Percentiles rank a stretch among this genome's conserved stretches.
Evolutionary conservation across 371 early-diverging fungal species (phyloP).

Genomic region (Batrachochytrium dendrobatidis): DNA sequence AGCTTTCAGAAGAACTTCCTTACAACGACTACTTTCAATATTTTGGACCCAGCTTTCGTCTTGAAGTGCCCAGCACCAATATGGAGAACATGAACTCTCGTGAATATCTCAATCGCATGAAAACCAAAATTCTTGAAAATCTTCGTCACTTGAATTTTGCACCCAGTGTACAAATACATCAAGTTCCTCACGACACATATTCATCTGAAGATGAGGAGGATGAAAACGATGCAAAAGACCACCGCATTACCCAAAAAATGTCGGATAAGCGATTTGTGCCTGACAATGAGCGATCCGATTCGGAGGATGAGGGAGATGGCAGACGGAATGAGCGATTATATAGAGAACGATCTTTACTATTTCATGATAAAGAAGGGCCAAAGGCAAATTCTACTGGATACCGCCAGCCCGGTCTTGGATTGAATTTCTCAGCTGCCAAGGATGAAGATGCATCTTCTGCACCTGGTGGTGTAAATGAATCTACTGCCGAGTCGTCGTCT

Average conservation of each 20-base stretch:
- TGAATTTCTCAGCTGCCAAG: too few species aligned
- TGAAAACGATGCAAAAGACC: constrained; percentile 36
- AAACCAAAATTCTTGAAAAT: constrained; percentile 79
- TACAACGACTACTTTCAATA: constrained; percentile 81
- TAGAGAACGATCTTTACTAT: constrained; percentile 3
- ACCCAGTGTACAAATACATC: constrained; percentile 93
- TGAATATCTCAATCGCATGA: constrained; percentile 82
- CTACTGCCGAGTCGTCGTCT: too few species aligned
- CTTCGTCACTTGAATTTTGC: constrained; percentile 78
- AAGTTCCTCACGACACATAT: constrained; percentile 51
- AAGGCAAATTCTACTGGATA: too few species aligned
- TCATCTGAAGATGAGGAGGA: constrained; percentile 39
- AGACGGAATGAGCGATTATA: constrained; percentile 18
- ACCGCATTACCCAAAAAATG: constrained; percentile 37
- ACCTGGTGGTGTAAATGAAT: too few species aligned
- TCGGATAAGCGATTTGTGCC: constrained; percentile 48
- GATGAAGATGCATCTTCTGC: too few species aligned
- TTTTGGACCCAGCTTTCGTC: constrained; percentile 78
- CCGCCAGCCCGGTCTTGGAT: too few species aligned
- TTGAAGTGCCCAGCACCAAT: constrained; percentile 89
- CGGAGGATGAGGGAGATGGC: constrained; percentile 51
- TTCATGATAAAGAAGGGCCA: not conserved
- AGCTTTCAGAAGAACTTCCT: constrained; percentile 70
- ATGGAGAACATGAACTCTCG: constrained; percentile 93
- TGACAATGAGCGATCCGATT: constrained; percentile 56